Base-by-base conservation (phyloP, 345 rosid genomes). In the Linum lewisii region DNA sequence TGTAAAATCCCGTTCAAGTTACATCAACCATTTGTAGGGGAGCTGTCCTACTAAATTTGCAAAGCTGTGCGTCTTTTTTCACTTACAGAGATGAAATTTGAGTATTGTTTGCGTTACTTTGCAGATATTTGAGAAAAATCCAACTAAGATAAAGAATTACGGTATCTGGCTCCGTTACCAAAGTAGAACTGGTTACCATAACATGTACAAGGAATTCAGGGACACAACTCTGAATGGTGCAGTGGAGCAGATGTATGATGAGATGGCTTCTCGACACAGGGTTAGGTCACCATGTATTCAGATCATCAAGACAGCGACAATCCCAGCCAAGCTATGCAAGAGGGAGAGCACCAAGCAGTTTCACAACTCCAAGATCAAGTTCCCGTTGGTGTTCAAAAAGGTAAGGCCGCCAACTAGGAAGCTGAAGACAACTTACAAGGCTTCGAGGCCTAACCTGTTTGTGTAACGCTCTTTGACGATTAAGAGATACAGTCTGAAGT, bases 341-440 rank as follows among this genome's bases (percentile, higher is more conserved):
- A 42, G 47, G 47, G 47, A 42, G 47, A 42, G 47, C 47, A 42
- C 47, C 47, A 42, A 42, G 47, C 47, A 42, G 18, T 42, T 42
- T 16, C 47, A 42, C 47, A 42, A 42, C 47, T 42, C 47, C 1
- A 52, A 52, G 55, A 52, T 52, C 24, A 52, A 52, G 55, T 52
- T 52, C 24, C 55, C 24, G 13, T 52, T 52, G 55, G 24, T 52
- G 55, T 20, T 52, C 24, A 52, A 52, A 20, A 20, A 52, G 24
- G 55, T 52, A 3, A 52, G 55, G 24, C 55, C 55, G 0, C 55
- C 55, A 19, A 52, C 9, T 20, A 52, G 55, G 55, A 52, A 52
- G 55, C 14, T 52, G 55, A 52, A 52, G 55, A 52, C 55, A 11
- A 52, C 55, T 23, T 52, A 52, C 55, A 52, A 52, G 55, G 55